Evolutionary conservation across 108 stramenopile genomes (phyloP).

Genomic region (Mayamaea pseudoterrestris): DNA sequence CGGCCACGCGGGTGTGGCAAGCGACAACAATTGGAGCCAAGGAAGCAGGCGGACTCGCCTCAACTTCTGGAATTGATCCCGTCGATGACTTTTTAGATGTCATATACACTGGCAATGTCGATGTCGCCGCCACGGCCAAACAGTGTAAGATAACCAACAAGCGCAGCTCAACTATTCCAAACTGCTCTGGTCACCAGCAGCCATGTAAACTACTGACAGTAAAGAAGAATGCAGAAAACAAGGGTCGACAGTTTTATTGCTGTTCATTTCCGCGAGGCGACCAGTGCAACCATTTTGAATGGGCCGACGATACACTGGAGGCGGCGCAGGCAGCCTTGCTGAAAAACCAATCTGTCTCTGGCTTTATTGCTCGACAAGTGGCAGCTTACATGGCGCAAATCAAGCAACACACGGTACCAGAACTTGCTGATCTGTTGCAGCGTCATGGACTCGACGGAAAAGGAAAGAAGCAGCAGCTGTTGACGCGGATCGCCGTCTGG

Average conservation of each 20-base stretch:
- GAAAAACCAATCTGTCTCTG: conserved; percentile 53
- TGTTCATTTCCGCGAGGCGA: conserved; percentile 78
- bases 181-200: conserved; percentile 60
- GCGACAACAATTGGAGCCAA: too few species aligned
- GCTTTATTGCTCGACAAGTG: conserved; percentile 74
- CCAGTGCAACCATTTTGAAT: conserved; percentile 82
- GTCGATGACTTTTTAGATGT: conserved; percentile 83
- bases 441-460: conserved; percentile 34
- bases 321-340: conserved; percentile 37
- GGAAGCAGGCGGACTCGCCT: conserved; percentile 13
- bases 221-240: conserved; percentile 77
- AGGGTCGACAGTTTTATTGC: conserved; percentile 76
- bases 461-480: conserved; percentile 65
- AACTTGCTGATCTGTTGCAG: conserved; percentile 51
- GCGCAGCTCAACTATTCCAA: conserved; percentile 12
- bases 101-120: conserved; percentile 17
- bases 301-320: conserved; percentile 76
- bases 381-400: conserved; percentile 45
- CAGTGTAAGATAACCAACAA: conserved; percentile 3
- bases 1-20: not conserved
- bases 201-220: conserved; percentile 69
- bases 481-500: conserved; percentile 67
- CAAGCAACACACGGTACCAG: conserved; percentile 59
- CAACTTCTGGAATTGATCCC: conserved; percentile 57
- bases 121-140: not conserved